Percentiles rank a stretch among this genome's conserved stretches.
Conservation (phyloP, 257 asterid species). For the Salvia hispanica region DNA sequence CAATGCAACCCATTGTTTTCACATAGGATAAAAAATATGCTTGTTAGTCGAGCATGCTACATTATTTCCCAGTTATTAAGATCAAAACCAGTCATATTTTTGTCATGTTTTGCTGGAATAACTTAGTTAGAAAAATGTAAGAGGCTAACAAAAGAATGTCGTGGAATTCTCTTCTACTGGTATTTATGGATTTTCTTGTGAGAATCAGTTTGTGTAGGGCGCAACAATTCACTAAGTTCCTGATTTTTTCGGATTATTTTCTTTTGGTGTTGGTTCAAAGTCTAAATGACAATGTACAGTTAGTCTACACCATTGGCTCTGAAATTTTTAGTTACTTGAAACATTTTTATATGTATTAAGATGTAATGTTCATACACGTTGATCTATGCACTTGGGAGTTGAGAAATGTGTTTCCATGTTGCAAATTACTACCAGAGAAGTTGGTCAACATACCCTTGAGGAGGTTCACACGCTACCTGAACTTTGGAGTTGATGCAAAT, state of each 20-base stretch:
- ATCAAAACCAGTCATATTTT: no score
- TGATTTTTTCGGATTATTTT: neutral
- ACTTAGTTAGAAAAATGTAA: neutral
- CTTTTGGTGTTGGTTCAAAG: neutral
- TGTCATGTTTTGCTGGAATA: no score
- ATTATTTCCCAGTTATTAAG: no score
- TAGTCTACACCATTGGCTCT: neutral
- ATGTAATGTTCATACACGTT: neutral
- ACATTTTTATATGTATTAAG: neutral
- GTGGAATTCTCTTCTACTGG: neutral
- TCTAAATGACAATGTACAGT: neutral
- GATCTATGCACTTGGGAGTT: neutral
- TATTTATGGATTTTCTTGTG: neutral
- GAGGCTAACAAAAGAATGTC: neutral
- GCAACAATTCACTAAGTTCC: neutral
- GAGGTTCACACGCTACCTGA: neutral
- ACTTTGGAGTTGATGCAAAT: neutral
- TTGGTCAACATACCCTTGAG: neutral
- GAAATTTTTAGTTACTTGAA: neutral
- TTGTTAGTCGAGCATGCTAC: no score
- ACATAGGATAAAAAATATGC: no score
- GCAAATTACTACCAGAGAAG: neutral
- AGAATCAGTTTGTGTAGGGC: neutral
- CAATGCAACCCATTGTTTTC: no score
- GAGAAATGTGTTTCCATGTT: neutral